These are phyloP conservation scores for Aspergillus diversus DNA, from an alignment of 495 filamentous ascomycete species.

Conservation along the genomic window DNA sequence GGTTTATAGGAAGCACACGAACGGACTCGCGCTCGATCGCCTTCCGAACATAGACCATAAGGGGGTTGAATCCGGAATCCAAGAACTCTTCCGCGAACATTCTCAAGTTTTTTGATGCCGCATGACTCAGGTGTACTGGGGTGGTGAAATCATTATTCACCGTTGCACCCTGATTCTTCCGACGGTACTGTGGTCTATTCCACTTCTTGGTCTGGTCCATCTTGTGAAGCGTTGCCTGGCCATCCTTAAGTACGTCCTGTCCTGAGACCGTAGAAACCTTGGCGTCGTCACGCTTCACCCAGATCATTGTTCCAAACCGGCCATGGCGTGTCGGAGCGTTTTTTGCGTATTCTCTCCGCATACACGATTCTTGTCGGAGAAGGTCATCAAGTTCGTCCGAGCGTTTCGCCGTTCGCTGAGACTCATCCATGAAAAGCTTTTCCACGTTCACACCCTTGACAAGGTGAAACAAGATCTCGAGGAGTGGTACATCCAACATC, in stretches of 20 bases:
- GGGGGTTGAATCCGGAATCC: conserved; percentile 93
- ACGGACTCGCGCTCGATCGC: conserved; percentile 90
- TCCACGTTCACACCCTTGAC: conserved; percentile 87
- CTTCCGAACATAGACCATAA: conserved; percentile 83
- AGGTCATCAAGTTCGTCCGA: conserved; percentile 73
- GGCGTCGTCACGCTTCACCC: conserved; percentile 85
- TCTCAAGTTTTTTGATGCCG: conserved; percentile 72
- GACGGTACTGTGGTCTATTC: conserved; percentile 71
- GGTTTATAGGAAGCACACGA: conserved; percentile 73
- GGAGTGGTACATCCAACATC: conserved; percentile 78
- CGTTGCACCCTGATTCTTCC: conserved; percentile 65
- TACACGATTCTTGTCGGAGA: conserved; percentile 76
- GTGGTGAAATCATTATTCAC: conserved; percentile 75
- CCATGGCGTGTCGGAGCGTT: conserved; percentile 88
- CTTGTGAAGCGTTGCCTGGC: conserved; percentile 72
- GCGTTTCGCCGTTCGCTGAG: conserved; percentile 64
- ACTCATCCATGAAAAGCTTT: conserved; percentile 83
- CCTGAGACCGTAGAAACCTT: conserved; percentile 85
- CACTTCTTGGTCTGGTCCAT: conserved; percentile 93
- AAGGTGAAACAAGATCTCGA: conserved; percentile 90
- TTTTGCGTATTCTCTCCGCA: conserved; percentile 76
- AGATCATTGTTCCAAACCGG: conserved; percentile 95
- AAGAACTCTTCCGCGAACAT: conserved; percentile 91
- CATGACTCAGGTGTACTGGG: conserved; percentile 64
- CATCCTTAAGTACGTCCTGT: conserved; percentile 77